Conservation (phyloP, 2,329 filamentous ascomycete genomes). For the Penicillium crustosum region DNA sequence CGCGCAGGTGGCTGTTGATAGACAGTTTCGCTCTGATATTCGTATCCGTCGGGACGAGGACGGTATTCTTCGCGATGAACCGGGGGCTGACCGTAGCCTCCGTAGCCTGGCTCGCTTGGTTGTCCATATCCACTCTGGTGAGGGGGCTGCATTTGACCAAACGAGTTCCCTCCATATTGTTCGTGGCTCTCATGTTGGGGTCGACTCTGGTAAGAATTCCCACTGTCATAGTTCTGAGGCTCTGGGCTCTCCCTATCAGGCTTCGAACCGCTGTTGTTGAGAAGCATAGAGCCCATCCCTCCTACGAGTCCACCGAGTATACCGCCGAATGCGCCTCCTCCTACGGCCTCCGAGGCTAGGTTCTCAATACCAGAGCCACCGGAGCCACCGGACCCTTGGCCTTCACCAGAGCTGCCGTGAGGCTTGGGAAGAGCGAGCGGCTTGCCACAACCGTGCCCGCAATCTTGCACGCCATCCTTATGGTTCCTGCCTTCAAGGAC, state of each 20-base stretch:
- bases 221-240: constrained; percentile 8
- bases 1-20: constrained; percentile 17
- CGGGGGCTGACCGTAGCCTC: constrained; percentile 16
- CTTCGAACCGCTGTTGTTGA: constrained; percentile 52
- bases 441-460: constrained; percentile 82
- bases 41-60: constrained; percentile 12
- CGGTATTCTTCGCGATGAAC: constrained; percentile 13
- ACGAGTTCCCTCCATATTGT: constrained; percentile 16
- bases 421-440: constrained; percentile 71
- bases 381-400: constrained; percentile 20
- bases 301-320: constrained; percentile 68
- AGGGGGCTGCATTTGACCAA: constrained; percentile 4
- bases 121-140: constrained; percentile 15
- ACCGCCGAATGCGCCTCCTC: constrained; percentile 66
- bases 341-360: constrained; percentile 59
- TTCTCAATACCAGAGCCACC: constrained; percentile 46
- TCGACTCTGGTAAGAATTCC: constrained; percentile 8
- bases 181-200: constrained; percentile 13
- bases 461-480: constrained; percentile 79
- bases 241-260: constrained; percentile 14
- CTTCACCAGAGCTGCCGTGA: constrained; percentile 25
- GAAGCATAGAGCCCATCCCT: constrained; percentile 58
- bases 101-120: constrained; percentile 20
- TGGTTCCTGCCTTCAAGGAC: constrained; percentile 79
- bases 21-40: constrained; percentile 20